phyloP scores from a whole-genome alignment of 2,329 filamentous ascomycete genomes.

The Calonectria pteridis region DNA sequence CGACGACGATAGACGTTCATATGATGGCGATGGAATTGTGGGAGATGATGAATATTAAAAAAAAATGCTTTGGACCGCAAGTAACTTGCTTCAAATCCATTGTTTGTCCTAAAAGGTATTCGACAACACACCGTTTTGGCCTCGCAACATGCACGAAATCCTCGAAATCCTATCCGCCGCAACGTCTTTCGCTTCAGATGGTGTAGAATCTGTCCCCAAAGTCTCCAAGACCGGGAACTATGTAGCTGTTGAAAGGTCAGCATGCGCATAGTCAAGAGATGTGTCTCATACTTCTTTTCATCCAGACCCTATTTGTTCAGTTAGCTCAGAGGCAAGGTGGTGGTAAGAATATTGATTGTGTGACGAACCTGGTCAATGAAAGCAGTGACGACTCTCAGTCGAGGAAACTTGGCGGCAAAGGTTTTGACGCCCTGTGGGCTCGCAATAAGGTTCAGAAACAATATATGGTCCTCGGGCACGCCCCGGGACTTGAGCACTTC shows the following conservation, averaged over 20 bases:
- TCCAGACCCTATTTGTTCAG: conserved; percentile 76
- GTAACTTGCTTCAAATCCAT: conserved; percentile 37
- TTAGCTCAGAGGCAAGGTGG: conserved; percentile 33
- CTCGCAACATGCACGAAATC: conserved; percentile 26
- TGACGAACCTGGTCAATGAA: conserved; percentile 84
- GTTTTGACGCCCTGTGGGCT: conserved; percentile 92
- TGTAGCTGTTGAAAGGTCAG: conserved; percentile 77
- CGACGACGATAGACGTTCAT: conserved; percentile 65
- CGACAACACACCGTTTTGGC: conserved; percentile 29
- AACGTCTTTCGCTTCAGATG: conserved; percentile 63
- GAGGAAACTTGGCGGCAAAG: conserved; percentile 91
- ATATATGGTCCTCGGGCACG: conserved; percentile 93
- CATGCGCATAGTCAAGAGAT: conserved; percentile 25
- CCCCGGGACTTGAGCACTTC: conserved; percentile 91
- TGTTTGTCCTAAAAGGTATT: conserved; percentile 28
- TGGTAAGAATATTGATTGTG: not conserved
- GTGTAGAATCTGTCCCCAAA: conserved; percentile 98
- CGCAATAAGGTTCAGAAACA: conserved; percentile 98
- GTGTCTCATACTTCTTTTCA: conserved; percentile 84
- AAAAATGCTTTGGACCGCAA: conserved; percentile 34
- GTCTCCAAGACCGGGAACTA: conserved; percentile 92
- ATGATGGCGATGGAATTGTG: conserved; percentile 66
- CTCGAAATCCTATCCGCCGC: conserved; percentile 29
- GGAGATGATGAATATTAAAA: conserved; percentile 68
- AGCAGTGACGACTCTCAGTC: conserved; percentile 90